phyloP scores from a whole-genome alignment of 371 early-diverging fungal genomes.

The Umbelopsis sp. region DNA sequence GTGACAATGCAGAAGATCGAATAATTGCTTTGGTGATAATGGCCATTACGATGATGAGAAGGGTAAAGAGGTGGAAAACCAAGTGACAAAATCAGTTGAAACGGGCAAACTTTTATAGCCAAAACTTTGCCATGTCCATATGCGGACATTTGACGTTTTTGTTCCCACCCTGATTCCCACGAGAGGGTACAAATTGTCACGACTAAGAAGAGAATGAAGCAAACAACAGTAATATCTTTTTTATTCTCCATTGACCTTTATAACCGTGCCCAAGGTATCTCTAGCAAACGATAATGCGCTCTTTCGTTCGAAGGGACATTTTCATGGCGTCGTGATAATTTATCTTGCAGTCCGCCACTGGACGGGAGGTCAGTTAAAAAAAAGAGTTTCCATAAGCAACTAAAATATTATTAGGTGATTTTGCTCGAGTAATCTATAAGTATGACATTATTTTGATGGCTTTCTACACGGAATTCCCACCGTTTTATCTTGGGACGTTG shows the following conservation, averaged over 20 bases:
- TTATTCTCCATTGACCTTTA: not conserved
- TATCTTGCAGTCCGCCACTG: too few relatives aligned
- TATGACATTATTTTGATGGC: too few relatives aligned
- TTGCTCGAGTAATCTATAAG: too few relatives aligned
- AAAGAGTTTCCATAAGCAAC: too few relatives aligned
- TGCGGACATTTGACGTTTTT: constrained; percentile 17
- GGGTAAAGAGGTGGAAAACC: not conserved
- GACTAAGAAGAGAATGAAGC: not conserved
- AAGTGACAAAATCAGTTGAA: constrained; percentile 13
- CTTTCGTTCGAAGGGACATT: too few relatives aligned
- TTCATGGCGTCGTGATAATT: too few relatives aligned
- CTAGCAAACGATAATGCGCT: too few relatives aligned
- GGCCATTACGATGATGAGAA: not conserved
- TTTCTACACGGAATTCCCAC: too few relatives aligned
- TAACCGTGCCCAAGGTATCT: too few relatives aligned
- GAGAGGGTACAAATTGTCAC: constrained; percentile 15
- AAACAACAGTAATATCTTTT: not conserved
- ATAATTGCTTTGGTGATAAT: not conserved
- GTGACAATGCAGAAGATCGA: not conserved
- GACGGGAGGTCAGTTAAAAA: too few relatives aligned
- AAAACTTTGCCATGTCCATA: not conserved
- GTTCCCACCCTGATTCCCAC: constrained; percentile 16
- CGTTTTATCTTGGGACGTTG: too few relatives aligned
- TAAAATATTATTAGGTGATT: too few relatives aligned
- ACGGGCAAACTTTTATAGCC: constrained; percentile 14